A percentile compares a stretch with the other conserved stretches of the same genome.
These are phyloP conservation scores for Tetraselmis striata DNA, from an alignment of 139 green algal genomes.

Conservation along the genomic window DNA sequence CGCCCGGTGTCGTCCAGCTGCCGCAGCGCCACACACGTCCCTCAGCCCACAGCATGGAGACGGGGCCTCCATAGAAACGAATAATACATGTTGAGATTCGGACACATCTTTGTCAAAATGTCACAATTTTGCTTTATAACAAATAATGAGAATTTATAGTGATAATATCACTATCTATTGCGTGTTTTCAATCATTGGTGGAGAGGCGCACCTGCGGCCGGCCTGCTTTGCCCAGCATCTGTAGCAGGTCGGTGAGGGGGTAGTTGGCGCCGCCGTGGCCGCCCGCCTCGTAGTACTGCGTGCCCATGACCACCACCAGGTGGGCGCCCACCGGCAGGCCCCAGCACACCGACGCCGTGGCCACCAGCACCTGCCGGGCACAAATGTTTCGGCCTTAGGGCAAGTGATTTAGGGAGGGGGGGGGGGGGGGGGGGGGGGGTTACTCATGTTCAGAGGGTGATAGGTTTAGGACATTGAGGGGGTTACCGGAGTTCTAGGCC, in stretches of 20 bases:
- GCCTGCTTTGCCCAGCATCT: conserved; percentile 86
- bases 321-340: conserved; percentile 55
- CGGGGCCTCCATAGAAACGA: no score
- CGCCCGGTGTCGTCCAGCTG: conserved; percentile 19
- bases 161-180: no score
- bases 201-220: conserved; percentile 29
- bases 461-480: no score
- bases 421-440: neutral
- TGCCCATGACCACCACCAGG: conserved; percentile 90
- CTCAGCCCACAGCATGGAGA: no score
- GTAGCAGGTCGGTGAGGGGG: conserved; percentile 90
- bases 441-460: no score
- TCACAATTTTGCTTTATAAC: no score
- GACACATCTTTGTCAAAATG: no score
- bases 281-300: conserved; percentile 78
- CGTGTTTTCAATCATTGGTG: no score
- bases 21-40: neutral
- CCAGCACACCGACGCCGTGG: conserved; percentile 72
- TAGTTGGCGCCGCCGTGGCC: conserved; percentile 78
- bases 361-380: conserved; percentile 84
- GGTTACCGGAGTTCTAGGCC: no score
- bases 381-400: no score
- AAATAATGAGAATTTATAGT: no score
- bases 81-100: no score
- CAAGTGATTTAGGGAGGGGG: neutral